phyloP scores from a whole-genome alignment of 108 stramenopile species.

The Cyclotella baltica region DNA sequence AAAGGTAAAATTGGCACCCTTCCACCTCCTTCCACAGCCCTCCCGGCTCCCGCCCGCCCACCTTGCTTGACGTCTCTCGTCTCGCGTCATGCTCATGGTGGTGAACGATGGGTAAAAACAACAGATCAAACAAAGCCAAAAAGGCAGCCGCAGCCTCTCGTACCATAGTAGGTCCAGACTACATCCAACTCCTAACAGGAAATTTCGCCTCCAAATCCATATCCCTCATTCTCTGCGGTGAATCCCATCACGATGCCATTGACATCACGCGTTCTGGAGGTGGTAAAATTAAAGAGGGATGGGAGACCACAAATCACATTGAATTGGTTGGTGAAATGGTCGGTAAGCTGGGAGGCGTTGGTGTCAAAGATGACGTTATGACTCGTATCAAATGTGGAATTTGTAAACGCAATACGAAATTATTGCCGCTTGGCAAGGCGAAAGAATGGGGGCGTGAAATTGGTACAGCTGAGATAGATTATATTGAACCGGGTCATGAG shows the following conservation, averaged over 20 bases:
- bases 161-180: conserved; percentile 34
- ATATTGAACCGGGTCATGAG: conserved; percentile 13
- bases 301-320: conserved; percentile 4
- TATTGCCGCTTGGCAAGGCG: conserved; percentile 7
- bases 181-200: conserved; percentile 32
- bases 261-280: conserved; percentile 40
- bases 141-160: conserved; percentile 6
- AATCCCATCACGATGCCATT: conserved; percentile 53
- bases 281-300: conserved; percentile 17
- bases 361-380: neutral
- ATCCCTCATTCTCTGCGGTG: conserved; percentile 47
- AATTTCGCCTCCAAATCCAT: conserved; percentile 21
- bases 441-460: conserved; percentile 15
- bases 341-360: conserved; percentile 18
- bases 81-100: too few species aligned
- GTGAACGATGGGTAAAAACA: conserved; percentile 4
- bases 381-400: neutral
- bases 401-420: conserved; percentile 14
- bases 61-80: too few species aligned
- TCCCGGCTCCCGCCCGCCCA: too few species aligned
- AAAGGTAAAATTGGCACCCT: too few species aligned
- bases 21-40: too few species aligned
- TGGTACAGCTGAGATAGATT: conserved; percentile 7
- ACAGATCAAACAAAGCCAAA: neutral
- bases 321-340: conserved; percentile 14